These are phyloP conservation scores for Helotiales sp. DNA, from an alignment of 2,329 filamentous ascomycete genomes.

Conservation along the genomic window DNA sequence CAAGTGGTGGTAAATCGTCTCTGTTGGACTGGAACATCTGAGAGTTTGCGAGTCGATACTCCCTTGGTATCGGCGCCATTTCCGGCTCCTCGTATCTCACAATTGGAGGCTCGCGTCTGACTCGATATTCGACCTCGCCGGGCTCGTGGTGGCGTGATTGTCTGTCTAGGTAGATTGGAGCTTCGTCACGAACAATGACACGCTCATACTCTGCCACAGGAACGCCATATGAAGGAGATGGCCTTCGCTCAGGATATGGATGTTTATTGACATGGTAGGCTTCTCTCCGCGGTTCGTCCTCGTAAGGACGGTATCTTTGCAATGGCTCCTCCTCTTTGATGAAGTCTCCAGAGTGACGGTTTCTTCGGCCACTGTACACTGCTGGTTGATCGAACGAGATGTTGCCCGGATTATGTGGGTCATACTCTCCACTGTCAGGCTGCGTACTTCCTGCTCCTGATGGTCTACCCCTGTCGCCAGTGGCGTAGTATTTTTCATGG, in stretches of 20 bases:
- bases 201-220: constrained; percentile 17
- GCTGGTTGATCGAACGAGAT: constrained; percentile 15
- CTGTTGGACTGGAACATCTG: constrained; percentile 20
- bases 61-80: constrained; percentile 2
- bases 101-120: constrained; percentile 20
- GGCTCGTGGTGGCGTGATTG: constrained; percentile 23
- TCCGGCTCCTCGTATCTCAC: constrained; percentile 21
- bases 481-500: constrained; percentile 33
- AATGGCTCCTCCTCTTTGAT: neutral
- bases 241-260: constrained; percentile 12
- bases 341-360: constrained; percentile 1
- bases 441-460: constrained; percentile 12
- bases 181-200: constrained; percentile 22
- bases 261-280: constrained; percentile 13
- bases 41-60: constrained; percentile 20
- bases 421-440: constrained; percentile 28
- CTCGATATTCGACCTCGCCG: constrained; percentile 20
- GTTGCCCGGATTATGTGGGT: constrained; percentile 26
- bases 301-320: constrained; percentile 11
- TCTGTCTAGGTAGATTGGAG: constrained; percentile 18
- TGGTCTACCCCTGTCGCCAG: constrained; percentile 9
- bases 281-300: constrained; percentile 13
- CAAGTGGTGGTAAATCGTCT: constrained; percentile 3
- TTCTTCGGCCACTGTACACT: constrained; percentile 2
- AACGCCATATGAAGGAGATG: constrained; percentile 10